Conservation (phyloP, 129 eudicot species). For the Flaveria trinervia region DNA sequence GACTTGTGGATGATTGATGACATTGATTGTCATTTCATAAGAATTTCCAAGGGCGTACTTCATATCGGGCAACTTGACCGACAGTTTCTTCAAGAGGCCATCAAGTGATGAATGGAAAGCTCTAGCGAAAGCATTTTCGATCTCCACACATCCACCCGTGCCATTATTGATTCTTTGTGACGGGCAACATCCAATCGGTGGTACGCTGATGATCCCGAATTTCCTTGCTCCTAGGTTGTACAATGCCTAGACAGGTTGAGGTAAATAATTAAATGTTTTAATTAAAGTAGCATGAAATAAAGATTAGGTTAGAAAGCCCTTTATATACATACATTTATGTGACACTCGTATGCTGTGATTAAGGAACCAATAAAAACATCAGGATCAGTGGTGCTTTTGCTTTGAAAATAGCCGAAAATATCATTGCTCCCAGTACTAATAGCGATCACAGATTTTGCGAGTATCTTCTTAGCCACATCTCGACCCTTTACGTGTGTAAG, state of each 20-base stretch:
- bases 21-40: conserved; percentile 58
- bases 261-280: neutral
- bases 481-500: conserved; percentile 39
- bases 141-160: conserved; percentile 55
- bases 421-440: conserved; percentile 68
- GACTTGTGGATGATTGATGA: conserved; percentile 43
- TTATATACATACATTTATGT: conserved; percentile 35
- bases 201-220: conserved; percentile 59
- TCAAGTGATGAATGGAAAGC: conserved; percentile 47
- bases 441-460: conserved; percentile 47
- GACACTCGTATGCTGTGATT: conserved; percentile 41
- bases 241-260: conserved; percentile 30
- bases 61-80: conserved; percentile 47
- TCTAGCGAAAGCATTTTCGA: conserved; percentile 48
- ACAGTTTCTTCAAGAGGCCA: conserved; percentile 40
- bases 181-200: conserved; percentile 78
- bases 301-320: neutral
- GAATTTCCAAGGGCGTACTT: conserved; percentile 68
- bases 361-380: conserved; percentile 34
- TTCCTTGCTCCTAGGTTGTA: conserved; percentile 76
- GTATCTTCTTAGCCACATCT: conserved; percentile 26
- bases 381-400: conserved; percentile 37
- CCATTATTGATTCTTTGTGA: conserved; percentile 43
- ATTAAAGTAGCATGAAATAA: too few species aligned
- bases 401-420: conserved; percentile 54